Evolutionary conservation across 1,284 basidiomycete species (phyloP).

Genomic region (Moniliella sp.): DNA sequence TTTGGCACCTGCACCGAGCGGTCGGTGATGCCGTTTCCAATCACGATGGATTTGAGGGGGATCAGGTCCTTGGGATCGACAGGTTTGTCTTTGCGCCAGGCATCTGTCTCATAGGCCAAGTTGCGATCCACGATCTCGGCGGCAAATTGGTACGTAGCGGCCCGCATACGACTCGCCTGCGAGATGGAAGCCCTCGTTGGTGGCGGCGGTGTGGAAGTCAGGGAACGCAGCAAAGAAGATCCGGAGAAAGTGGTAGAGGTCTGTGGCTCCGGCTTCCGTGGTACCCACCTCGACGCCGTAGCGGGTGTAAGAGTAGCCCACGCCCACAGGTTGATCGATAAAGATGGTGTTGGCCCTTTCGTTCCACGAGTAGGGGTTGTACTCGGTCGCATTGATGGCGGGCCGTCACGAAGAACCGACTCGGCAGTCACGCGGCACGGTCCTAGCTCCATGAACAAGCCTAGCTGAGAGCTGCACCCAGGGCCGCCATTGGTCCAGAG

Average conservation of each 20-base stretch:
- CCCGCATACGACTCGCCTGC: constrained; percentile 38
- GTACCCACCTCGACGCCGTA: constrained; percentile 39
- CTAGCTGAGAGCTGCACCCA: constrained; percentile 36
- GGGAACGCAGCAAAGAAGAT: constrained; percentile 34
- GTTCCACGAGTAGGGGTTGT: constrained; percentile 49
- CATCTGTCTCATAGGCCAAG: constrained; percentile 35
- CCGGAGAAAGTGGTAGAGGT: constrained; percentile 32
- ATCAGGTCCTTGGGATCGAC: constrained; percentile 3
- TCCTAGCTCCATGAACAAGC: constrained; percentile 49
- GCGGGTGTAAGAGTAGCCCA: constrained; percentile 51
- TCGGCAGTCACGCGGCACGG: constrained; percentile 27
- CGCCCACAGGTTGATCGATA: constrained; percentile 50
- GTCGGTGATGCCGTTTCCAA: constrained; percentile 45
- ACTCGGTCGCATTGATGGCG: constrained; percentile 40
- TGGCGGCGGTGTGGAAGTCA: constrained; percentile 12
- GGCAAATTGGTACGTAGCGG: constrained; percentile 61
- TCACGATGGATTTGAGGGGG: constrained; percentile 56
- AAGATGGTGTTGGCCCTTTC: constrained; percentile 49
- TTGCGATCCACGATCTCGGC: constrained; percentile 60
- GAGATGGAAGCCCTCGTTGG: constrained; percentile 20
- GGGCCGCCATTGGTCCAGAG: constrained; percentile 25
- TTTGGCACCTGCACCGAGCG: constrained; percentile 9
- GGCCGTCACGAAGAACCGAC: constrained; percentile 8
- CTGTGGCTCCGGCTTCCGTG: constrained; percentile 28
- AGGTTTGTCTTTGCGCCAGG: constrained; percentile 36